Percentiles rank a stretch among this genome's conserved stretches.
Conservation (phyloP, 2,329 filamentous ascomycete genomes). For the Cordyceps javanica region DNA sequence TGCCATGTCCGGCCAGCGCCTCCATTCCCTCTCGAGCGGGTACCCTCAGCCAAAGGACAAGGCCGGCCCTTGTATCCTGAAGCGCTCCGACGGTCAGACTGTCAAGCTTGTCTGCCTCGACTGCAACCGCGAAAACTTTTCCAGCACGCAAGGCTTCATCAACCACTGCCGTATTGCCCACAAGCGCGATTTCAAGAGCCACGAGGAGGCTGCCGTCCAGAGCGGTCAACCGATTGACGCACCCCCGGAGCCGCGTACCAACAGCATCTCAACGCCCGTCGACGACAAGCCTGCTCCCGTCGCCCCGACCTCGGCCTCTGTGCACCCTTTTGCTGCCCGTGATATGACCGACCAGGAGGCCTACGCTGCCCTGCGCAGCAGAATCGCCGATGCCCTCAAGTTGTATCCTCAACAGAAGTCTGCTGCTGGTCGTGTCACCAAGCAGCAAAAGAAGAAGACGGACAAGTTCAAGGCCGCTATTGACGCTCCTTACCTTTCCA, state of each 20-base stretch:
- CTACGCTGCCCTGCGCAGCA: slow-evolving; percentile 42
- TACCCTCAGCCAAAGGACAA: slow-evolving; percentile 74
- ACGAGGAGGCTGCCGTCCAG: slow-evolving; percentile 85
- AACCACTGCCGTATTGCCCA: slow-evolving; percentile 98
- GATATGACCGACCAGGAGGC: slow-evolving; percentile 50
- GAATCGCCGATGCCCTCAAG: slow-evolving; percentile 49
- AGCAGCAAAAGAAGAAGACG: slow-evolving; percentile 21
- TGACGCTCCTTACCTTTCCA: slow-evolving; percentile 61
- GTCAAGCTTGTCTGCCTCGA: slow-evolving; percentile 89
- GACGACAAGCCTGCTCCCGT: slow-evolving; percentile 13
- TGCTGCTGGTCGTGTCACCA: slow-evolving; percentile 36
- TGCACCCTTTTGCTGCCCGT: slow-evolving; percentile 27
- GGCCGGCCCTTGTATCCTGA: slow-evolving; percentile 75
- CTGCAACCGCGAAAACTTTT: slow-evolving; percentile 86
- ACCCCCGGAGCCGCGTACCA: slow-evolving; percentile 16
- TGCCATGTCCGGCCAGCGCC: slow-evolving; percentile 50
- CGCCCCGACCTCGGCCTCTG: slow-evolving; percentile 17
- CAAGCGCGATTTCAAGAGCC: slow-evolving; percentile 87
- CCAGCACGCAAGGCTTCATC: slow-evolving; percentile 97
- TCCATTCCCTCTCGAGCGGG: slow-evolving; percentile 63
- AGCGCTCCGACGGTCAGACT: slow-evolving; percentile 75
- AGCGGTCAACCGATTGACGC: slow-evolving; percentile 75
- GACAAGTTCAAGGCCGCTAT: slow-evolving; percentile 39
- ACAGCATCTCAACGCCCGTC: neutral
- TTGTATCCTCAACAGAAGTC: slow-evolving; percentile 47